Conservation (phyloP, 2,329 filamentous ascomycete species). For the Diplodia sapinea region DNA sequence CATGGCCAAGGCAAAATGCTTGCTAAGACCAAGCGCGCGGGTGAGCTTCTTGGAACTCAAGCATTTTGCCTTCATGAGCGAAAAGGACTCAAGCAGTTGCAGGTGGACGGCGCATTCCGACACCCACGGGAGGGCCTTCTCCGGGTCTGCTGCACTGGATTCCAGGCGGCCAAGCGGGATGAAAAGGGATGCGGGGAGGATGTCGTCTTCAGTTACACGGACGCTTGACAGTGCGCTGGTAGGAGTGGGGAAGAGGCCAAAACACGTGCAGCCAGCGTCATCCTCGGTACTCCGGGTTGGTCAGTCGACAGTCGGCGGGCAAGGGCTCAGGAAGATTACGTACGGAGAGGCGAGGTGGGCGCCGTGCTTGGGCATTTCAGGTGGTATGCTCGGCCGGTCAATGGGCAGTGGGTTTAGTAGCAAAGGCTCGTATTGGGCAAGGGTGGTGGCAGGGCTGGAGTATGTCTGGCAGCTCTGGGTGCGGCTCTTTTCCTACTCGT, state of each 20-base stretch:
- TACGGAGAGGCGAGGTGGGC: constrained; percentile 14
- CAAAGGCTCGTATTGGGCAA: not conserved
- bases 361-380: not conserved
- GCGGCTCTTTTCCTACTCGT: constrained; percentile 15
- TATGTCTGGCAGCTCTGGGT: constrained; percentile 15
- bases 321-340: not conserved
- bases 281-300: not conserved
- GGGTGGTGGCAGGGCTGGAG: constrained; percentile 2
- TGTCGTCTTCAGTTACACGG: constrained; percentile 16
- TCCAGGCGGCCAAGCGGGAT: constrained; percentile 19
- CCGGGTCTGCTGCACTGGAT: not conserved
- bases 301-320: not conserved
- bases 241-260: constrained; percentile 1
- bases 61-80: constrained; percentile 4
- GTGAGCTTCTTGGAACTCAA: constrained; percentile 15
- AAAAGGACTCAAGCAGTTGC: constrained; percentile 29
- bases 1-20: constrained; percentile 1
- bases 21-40: constrained; percentile 17
- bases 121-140: constrained; percentile 24
- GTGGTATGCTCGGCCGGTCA: not conserved
- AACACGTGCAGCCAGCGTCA: constrained; percentile 5
- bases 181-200: constrained; percentile 24
- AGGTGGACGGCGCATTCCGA: constrained; percentile 31
- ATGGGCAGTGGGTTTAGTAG: not conserved
- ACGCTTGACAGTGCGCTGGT: constrained; percentile 2